Evolutionary conservation across 2,329 filamentous ascomycete genomes (phyloP).

Genomic region (Colletotrichum sidae): DNA sequence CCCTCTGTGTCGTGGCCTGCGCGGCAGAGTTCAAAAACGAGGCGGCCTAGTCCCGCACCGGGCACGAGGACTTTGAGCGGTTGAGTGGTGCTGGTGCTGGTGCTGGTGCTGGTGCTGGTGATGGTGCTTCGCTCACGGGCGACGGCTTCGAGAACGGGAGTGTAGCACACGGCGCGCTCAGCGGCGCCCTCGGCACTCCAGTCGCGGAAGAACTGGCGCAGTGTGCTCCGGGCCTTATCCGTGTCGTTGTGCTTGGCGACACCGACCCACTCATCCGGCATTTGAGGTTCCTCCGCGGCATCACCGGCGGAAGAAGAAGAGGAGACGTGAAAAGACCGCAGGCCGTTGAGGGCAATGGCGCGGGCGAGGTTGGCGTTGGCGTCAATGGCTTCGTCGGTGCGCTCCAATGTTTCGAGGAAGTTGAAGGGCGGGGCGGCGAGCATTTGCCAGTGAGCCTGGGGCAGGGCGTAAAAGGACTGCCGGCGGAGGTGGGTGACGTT

Average conservation of each 20-base stretch:
- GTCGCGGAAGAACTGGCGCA: slow-evolving; percentile 94
- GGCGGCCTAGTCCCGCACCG: slow-evolving; percentile 86
- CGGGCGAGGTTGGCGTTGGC: slow-evolving; percentile 86
- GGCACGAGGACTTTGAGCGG: slow-evolving; percentile 81
- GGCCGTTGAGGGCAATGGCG: slow-evolving; percentile 77
- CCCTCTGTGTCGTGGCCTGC: slow-evolving; percentile 83
- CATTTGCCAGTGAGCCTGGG: slow-evolving; percentile 84
- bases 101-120: slow-evolving; percentile 24
- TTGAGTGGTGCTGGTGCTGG: slow-evolving; percentile 27
- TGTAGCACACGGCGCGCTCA: slow-evolving; percentile 84
- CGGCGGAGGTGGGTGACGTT: slow-evolving; percentile 92
- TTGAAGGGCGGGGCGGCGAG: slow-evolving; percentile 86
- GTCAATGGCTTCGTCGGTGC: slow-evolving; percentile 89
- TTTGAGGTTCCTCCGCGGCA: slow-evolving; percentile 53
- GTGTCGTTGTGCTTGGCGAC: slow-evolving; percentile 79
- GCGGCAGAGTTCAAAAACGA: slow-evolving; percentile 87
- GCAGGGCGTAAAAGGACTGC: slow-evolving; percentile 92
- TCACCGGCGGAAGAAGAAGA: slow-evolving; percentile 37
- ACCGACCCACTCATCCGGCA: slow-evolving; percentile 75
- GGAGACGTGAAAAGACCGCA: slow-evolving; percentile 73
- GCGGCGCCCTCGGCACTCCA: slow-evolving; percentile 83
- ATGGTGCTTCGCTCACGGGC: slow-evolving; percentile 46
- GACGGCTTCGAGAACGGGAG: slow-evolving; percentile 77
- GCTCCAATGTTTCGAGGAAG: slow-evolving; percentile 81
- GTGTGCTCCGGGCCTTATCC: slow-evolving; percentile 91